Base-by-base conservation (phyloP, 495 filamentous ascomycete species). In the Glutinoglossum americanum region DNA sequence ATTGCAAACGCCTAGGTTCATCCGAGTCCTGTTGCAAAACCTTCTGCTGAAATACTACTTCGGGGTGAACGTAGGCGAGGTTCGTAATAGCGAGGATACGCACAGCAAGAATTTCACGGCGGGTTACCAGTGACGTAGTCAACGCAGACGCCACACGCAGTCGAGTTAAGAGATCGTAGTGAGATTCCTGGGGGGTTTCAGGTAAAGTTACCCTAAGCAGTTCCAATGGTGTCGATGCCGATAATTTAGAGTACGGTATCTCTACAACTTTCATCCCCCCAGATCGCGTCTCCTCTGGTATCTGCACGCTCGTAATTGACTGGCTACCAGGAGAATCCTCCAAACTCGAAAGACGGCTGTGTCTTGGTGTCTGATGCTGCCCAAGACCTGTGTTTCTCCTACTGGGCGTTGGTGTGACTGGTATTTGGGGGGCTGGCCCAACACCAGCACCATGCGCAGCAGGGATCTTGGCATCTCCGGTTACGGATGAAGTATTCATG, bases 51-150 rank as follows among this genome's bases (percentile, higher is more conserved):
- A 97, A 95, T 9, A 77, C 72, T 6, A 74, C 66, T 63, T 97
- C 93, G 1, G 78, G 74, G 62, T 88, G 80, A 56, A 97, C 81
- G 67, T 93, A 96, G 9, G 88, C 88, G 45, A 97, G 69, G 64
- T 99, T 99, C 19, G 86, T 88, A 61, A 96, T 79, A 26, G 93
- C 90, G 51, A 97, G 71, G 23, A 96, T 72, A 25, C 89, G 82
- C 54, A 90, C 80, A 32, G 82, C 79, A 39, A 97, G 73, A 23
- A 92, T 81, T 61, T 85, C 77, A 64, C 86, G 83, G 35, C 89
- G 77, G 44, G 76, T 78, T 49, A 79, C 74, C 30, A 73, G 61
- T 2, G 86, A 82, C 1, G 74, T 73, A 33, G 76, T 70, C 56
- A 99, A 71, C 0, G 84, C 87, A 61, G 84, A 79, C n/a, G 86